Percentiles rank a stretch among this genome's conserved stretches.
Evolutionary conservation across 495 filamentous ascomycete genomes (phyloP).

Genomic region (Lichina pygmaea): DNA sequence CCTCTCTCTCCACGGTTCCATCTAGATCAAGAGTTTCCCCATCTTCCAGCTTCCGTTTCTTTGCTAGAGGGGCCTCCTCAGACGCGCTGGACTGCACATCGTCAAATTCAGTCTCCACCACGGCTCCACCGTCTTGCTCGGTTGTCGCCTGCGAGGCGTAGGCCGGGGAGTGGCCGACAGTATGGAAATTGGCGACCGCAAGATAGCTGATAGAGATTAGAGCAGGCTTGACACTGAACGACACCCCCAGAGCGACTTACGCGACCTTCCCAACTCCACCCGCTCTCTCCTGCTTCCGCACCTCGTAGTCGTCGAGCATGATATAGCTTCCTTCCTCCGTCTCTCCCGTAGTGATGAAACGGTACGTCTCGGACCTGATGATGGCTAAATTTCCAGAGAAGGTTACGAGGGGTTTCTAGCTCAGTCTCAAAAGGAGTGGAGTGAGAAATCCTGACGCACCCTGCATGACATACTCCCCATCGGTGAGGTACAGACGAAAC

Average conservation of each 20-base stretch:
- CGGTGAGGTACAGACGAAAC: conserved; percentile 1
- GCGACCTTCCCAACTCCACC: background rate
- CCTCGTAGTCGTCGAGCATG: conserved; percentile 1
- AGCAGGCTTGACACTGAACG: too few species aligned
- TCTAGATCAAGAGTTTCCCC: too few species aligned
- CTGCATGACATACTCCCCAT: conserved; percentile 3
- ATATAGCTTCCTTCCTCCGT: background rate
- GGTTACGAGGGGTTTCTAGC: background rate
- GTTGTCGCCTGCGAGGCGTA: background rate
- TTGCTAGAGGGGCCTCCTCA: background rate
- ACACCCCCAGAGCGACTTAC: background rate
- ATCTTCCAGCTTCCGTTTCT: background rate
- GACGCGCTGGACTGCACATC: background rate
- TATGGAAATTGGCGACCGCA: background rate
- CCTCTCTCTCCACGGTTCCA: too few species aligned
- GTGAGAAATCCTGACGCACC: background rate
- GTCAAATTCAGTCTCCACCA: too few species aligned
- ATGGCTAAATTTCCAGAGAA: background rate
- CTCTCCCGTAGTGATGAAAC: conserved; percentile 1
- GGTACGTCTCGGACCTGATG: conserved; percentile 2
- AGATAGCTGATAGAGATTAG: background rate
- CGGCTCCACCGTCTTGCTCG: background rate
- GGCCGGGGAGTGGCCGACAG: background rate
- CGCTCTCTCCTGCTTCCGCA: background rate
- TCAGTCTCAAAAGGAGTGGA: too few species aligned